Evolutionary conservation across 768 basidiomycete genomes (phyloP), one percentile per base, ranked within the genome.

Genomic region (Lactarius tabidus): DNA sequence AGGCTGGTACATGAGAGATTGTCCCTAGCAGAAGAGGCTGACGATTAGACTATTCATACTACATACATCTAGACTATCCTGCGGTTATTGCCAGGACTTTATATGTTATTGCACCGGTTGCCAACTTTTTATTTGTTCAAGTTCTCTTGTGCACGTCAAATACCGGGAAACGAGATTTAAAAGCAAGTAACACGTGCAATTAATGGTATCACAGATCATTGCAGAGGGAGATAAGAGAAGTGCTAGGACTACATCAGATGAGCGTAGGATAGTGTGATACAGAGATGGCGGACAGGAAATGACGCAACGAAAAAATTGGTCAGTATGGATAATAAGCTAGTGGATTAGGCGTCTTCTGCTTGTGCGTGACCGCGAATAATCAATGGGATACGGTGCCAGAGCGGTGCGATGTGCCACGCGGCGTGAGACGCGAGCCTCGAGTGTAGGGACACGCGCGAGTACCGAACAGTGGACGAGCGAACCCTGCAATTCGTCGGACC

Each of bases 1-100:
- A 78, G 78, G 12, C 70, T 91, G 23, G 85, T 84, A 67, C 72
- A 81, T 10, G 81, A 87, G 64, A 79, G 87, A 54, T 74, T 91
- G 20, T 80, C 80, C 6, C 77, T 89, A 23, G 73, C 78, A 14
- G 80, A 81, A 48, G 87, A 89, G 74, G 80, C 84, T 20, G 86
- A 89, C 71, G 87, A 88, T 70, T 88, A 66, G 51, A 66, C 33
- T 48, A 38, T 9, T 43, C 23, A 53, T 20, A n/a, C 17, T 23
- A 48, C 26, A 33, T 38, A 43, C 23, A 66, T 54, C 57, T 57
- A 62, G 23, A 20, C 23, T 35, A 17, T 36, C 57, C 51, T 20
- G 26, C 39, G 38, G 38, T 45, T 62, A 45, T 43, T 58, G 38
- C 29, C 55, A 35, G 6, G 38, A 58, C 51, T 18, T 29, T 64